Evolutionary conservation across 345 rosid species (phyloP).

Genomic region (Garcia nutans): DNA sequence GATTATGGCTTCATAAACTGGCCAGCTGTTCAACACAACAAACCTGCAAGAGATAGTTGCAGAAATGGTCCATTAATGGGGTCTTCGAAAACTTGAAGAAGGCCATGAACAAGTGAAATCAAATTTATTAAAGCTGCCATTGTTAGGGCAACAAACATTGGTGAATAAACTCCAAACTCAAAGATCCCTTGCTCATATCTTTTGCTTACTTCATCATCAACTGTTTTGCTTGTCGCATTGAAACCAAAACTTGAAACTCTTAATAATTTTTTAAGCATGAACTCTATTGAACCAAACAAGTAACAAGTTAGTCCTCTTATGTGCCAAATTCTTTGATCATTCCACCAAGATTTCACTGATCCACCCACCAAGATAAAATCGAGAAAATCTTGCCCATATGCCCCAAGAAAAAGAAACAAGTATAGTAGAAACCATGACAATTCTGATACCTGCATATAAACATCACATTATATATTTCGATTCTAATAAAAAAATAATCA

Average conservation of each 20-base stretch:
- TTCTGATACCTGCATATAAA: constrained; percentile 42
- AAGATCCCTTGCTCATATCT: constrained; percentile 54
- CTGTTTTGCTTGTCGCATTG: constrained; percentile 60
- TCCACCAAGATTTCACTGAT: constrained; percentile 62
- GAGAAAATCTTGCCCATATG: constrained; percentile 47
- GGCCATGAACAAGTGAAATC: constrained; percentile 33
- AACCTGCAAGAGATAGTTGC: constrained; percentile 46
- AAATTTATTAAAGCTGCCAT: constrained; percentile 52
- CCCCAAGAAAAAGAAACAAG: constrained; percentile 56
- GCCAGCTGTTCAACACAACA: constrained; percentile 46
- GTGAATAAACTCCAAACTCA: constrained; percentile 56
- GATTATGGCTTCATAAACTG: constrained; percentile 58
- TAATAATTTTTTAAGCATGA: constrained; percentile 38
- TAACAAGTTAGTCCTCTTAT: constrained; percentile 49
- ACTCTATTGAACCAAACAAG: constrained; percentile 45
- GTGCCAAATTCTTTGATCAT: constrained; percentile 62
- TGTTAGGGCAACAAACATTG: constrained; percentile 49
- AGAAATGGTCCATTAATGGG: constrained; percentile 25
- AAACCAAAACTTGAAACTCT: constrained; percentile 51
- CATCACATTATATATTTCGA: neutral
- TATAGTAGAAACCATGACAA: constrained; percentile 57
- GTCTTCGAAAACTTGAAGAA: constrained; percentile 11
- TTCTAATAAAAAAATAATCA: neutral
- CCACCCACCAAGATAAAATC: constrained; percentile 48
- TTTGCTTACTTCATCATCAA: constrained; percentile 47